Base-by-base conservation (phyloP, 2,329 filamentous ascomycete genomes). In the Pseudogymnoascus sp. region DNA sequence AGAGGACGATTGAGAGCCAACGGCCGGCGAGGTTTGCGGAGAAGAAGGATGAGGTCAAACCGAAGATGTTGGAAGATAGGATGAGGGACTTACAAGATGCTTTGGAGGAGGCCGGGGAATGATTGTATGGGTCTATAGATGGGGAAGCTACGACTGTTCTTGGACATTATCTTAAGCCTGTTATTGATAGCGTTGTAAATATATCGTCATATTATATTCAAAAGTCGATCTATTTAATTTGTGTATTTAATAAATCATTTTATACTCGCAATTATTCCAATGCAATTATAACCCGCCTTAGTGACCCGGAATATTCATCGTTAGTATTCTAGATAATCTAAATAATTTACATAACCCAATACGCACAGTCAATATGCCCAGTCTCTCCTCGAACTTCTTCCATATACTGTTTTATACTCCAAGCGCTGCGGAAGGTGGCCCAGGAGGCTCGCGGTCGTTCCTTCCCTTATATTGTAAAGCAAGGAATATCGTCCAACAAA, bases 1-100 rank as follows among this genome's bases (percentile, higher is more conserved):
- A 97, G 77, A 82, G 80, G 67, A 85, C 83, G 57, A 13, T 39
- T 5, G 57, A 45, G 45, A 52, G 45, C 9, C n/a, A 52, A 2
- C 61, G 74, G 71, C 62, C 60, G 56, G 19, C 38, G 56, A 19
- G 18, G 57, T 39, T 56, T 9, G 12, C 45, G 12, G 69, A 66
- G n/a, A 7, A 52, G 45, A 52, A 13, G 26, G 45, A 19, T 12
- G 45, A 52, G 26, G 45, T 52, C 13, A 30, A 5, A 3, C 45
- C 45, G 45, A 18, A 19, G n/a, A 12, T 52, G 12, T 30, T 52
- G 45, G 45, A 52, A 9, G 23, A 52, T 3, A 52, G 3, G 45
- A 52, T 52, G 45, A 52, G 10, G 26, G 15, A 52, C 9, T 52
- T 52, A 15, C 45, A 52, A 26, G 45, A 18, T 30, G 45, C 15